A percentile compares a stretch with the other conserved stretches of the same genome.
phyloP scores from a whole-genome alignment of 2,329 filamentous ascomycete genomes.

The Ilyonectria destructans region DNA sequence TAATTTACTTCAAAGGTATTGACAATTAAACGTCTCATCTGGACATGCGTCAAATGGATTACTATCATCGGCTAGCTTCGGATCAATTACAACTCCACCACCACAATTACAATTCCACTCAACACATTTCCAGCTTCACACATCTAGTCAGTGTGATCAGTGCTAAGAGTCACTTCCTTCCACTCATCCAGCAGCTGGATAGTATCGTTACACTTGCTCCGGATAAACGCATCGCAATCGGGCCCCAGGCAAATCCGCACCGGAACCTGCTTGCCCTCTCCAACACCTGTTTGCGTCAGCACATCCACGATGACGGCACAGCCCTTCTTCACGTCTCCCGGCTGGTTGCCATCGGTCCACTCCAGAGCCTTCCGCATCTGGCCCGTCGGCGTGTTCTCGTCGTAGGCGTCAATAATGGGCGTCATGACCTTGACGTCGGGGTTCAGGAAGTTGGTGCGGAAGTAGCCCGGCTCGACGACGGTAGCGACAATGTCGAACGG shows the following conservation, averaged over 20 bases:
- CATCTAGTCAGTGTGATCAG: constrained; percentile 35
- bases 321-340: constrained; percentile 71
- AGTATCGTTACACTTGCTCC: constrained; percentile 61
- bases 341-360: constrained; percentile 64
- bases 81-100: neutral
- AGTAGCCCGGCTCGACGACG: constrained; percentile 68
- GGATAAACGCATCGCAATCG: constrained; percentile 63
- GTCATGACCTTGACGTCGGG: constrained; percentile 48
- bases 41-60: too few species aligned
- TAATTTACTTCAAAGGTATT: too few species aligned
- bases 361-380: constrained; percentile 51
- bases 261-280: constrained; percentile 65
- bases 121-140: neutral
- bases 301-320: constrained; percentile 69
- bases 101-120: too few species aligned
- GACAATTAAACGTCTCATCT: neutral
- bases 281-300: constrained; percentile 66
- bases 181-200: constrained; percentile 65
- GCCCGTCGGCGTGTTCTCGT: constrained; percentile 50
- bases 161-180: constrained; percentile 55
- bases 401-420: constrained; percentile 53
- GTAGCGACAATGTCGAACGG: constrained; percentile 62
- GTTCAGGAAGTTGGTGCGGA: constrained; percentile 67
- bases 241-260: constrained; percentile 69
- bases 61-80: too few species aligned